phyloP scores from a whole-genome alignment of 2,329 filamentous ascomycete genomes.

The Neobulgaria alba region DNA sequence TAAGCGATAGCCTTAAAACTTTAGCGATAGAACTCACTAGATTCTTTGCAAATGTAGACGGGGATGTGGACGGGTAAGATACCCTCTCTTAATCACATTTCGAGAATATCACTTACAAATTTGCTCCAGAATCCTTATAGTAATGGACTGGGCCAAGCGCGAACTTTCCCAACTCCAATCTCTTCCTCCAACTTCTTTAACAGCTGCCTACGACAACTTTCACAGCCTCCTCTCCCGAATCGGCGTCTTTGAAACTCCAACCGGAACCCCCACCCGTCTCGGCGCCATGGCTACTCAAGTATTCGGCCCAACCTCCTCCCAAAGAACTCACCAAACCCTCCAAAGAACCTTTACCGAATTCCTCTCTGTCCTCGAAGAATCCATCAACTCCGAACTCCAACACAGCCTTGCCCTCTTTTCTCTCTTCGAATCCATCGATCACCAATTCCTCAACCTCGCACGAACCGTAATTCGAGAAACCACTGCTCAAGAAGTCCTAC shows the following conservation, averaged over 20 bases:
- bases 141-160: conserved; percentile 92
- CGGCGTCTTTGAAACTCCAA: conserved; percentile 47
- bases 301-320: conserved; percentile 72
- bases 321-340: conserved; percentile 71
- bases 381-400: conserved; percentile 74
- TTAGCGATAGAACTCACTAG: conserved; percentile 78
- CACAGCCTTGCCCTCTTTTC: conserved; percentile 74
- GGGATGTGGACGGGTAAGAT: conserved; percentile 73
- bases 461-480: conserved; percentile 78
- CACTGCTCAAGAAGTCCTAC: conserved; percentile 68
- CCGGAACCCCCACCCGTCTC: conserved; percentile 55
- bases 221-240: conserved; percentile 65
- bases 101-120: no score
- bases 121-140: conserved; percentile 72
- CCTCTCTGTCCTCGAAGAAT: conserved; percentile 77
- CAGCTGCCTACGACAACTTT: conserved; percentile 72
- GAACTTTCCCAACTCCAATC: conserved; percentile 66
- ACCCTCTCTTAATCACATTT: conserved; percentile 5
- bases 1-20: conserved; percentile 78
- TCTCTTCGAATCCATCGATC: conserved; percentile 87
- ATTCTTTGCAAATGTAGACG: conserved; percentile 90
- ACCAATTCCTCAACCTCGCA: conserved; percentile 81
- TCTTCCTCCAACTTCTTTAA: conserved; percentile 53
- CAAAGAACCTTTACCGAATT: conserved; percentile 86
- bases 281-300: conserved; percentile 62